A percentile compares a stretch with the other conserved stretches of the same genome.
phyloP scores from a whole-genome alignment of 768 basidiomycete genomes.

The Artomyces pyxidatus region DNA sequence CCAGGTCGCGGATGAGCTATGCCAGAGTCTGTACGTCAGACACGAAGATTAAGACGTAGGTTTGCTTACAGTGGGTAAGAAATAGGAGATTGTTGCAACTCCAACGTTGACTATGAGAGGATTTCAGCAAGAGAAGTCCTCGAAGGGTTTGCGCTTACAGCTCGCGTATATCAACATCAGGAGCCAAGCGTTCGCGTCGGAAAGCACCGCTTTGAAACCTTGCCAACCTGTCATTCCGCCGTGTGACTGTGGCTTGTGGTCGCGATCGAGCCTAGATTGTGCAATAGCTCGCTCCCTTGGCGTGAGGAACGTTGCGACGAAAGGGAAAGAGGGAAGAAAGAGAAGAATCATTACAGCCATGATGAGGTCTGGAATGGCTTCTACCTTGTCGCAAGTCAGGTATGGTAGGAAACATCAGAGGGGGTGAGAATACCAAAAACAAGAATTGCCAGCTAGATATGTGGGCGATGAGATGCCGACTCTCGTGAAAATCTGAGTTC shows the following conservation, averaged over 20 bases:
- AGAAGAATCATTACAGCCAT: conserved; percentile 42
- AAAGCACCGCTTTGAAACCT: conserved; percentile 44
- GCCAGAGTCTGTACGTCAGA: not conserved
- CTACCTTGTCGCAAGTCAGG: conserved; percentile 29
- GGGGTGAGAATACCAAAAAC: conserved; percentile 33
- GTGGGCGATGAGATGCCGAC: not conserved
- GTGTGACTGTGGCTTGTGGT: conserved; percentile 50
- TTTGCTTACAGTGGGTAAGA: not conserved
- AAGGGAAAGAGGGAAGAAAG: conserved; percentile 49
- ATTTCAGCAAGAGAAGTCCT: not conserved
- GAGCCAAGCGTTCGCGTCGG: conserved; percentile 44
- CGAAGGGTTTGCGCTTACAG: conserved; percentile 26
- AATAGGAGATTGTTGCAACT: not conserved
- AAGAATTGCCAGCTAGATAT: conserved; percentile 47
- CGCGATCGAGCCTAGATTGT: conserved; percentile 45
- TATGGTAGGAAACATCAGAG: not conserved
- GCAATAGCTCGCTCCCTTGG: conserved; percentile 47
- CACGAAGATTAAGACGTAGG: not conserved
- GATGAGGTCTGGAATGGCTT: conserved; percentile 46
- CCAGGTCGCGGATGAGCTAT: conserved; percentile 46
- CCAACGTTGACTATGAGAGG: conserved; percentile 1
- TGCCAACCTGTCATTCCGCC: conserved; percentile 51
- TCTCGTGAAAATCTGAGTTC: not conserved
- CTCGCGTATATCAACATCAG: conserved; percentile 45
- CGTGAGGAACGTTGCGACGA: conserved; percentile 42